Evolutionary conservation across 352 stramenopile species (phyloP).

Genomic region (Pythium volutum): DNA sequence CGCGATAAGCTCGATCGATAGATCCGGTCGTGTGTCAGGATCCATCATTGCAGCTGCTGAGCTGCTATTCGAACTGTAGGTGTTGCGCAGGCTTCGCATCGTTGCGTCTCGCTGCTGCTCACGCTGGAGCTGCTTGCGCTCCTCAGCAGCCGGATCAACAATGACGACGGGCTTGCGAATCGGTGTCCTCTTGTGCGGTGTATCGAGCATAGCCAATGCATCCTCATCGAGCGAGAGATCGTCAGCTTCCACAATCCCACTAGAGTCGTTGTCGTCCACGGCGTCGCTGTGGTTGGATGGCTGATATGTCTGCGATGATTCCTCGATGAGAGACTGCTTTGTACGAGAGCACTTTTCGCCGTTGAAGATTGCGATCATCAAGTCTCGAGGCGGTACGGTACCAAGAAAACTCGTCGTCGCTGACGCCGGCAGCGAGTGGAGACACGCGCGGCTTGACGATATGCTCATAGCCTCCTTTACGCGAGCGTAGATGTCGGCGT

Average conservation of each 20-base stretch:
- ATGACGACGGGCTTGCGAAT: constrained; percentile 7
- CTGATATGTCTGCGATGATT: constrained; percentile 7
- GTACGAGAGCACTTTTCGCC: constrained; percentile 43
- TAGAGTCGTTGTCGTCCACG: neutral
- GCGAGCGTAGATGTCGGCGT: constrained; percentile 41
- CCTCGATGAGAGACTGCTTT: constrained; percentile 8
- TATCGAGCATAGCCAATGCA: neutral
- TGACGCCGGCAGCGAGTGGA: constrained; percentile 29
- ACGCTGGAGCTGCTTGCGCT: constrained; percentile 12
- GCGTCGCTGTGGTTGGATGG: neutral
- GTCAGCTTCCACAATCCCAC: neutral
- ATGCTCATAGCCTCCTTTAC: constrained; percentile 21
- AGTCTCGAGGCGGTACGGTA: constrained; percentile 28
- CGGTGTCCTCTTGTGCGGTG: neutral
- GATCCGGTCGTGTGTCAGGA: constrained; percentile 10
- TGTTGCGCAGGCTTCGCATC: constrained; percentile 23
- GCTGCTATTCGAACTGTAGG: constrained; percentile 5
- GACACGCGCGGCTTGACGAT: constrained; percentile 19
- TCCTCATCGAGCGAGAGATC: neutral
- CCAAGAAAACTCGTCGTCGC: constrained; percentile 44
- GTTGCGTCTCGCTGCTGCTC: constrained; percentile 26
- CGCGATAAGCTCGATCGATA: constrained; percentile 21
- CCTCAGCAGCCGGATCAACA: constrained; percentile 19
- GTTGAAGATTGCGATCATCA: constrained; percentile 49
- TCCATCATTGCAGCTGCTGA: neutral